Base-by-base conservation (phyloP, 371 early-diverging fungal species). In the Capniomyces stellatus region DNA sequence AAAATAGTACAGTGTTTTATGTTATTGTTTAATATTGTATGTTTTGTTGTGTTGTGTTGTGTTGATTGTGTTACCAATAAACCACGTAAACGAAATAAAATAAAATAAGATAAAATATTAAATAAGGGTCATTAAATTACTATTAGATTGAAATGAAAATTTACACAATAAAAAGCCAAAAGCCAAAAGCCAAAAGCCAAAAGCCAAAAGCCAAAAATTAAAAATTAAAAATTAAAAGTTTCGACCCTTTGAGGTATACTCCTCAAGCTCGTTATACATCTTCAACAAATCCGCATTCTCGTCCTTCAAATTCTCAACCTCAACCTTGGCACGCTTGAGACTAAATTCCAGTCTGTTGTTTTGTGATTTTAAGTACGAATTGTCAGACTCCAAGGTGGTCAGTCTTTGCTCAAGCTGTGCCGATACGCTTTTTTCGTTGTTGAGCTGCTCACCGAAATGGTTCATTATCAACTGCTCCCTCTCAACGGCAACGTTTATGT, bases 191-290 rank as follows among this genome's bases (percentile, higher is more conserved):
- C n/a, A n/a, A n/a, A n/a, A n/a, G n/a, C n/a, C n/a, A n/a, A n/a
- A n/a, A n/a, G n/a, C n/a, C n/a, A n/a, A n/a, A n/a, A n/a, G n/a
- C n/a, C n/a, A n/a, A n/a, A n/a, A n/a, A n/a, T n/a, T n/a, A n/a
- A n/a, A n/a, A n/a, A n/a, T n/a, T n/a, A n/a, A n/a, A n/a, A n/a
- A n/a, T n/a, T n/a, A n/a, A n/a, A n/a, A 51, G 2, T 39, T 39
- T 31, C 31, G 4, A 15, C 31, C 31, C 12, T 51, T 31, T 35
- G 51, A 27, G 31, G 40, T 51, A 13, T 35, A 35, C n/a, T 23
- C 19, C 35, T 51, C 51, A 2, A 51, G 21, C 23, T 51, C 29
- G 39, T 23, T 29, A 40, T 51, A 51, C 51, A 51, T 51, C 13
- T 51, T 51, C 8, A 6, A 23, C 10, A 51, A 40, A 21, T 51